These are phyloP conservation scores for Pseudogymnoascus sp. DNA, from an alignment of 2,329 filamentous ascomycete species.

Conservation along the genomic window DNA sequence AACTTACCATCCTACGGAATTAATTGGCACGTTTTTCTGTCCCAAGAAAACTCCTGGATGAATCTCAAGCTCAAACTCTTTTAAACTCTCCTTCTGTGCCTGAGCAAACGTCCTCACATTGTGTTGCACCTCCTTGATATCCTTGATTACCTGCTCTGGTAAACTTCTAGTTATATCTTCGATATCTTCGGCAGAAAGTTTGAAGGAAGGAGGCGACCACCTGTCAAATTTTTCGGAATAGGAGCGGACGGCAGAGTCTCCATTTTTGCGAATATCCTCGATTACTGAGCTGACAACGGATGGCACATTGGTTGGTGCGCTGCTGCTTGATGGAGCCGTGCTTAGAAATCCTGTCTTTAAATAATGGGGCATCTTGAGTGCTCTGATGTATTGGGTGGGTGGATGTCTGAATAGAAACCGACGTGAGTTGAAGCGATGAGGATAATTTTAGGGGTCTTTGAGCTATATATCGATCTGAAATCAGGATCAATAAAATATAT, in stretches of 20 bases:
- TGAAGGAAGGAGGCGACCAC: slow-evolving; percentile 45
- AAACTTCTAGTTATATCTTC: slow-evolving; percentile 39
- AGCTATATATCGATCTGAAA: not conserved
- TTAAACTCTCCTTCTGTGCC: slow-evolving; percentile 40
- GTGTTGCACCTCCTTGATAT: slow-evolving; percentile 46
- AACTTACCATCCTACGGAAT: slow-evolving; percentile 39
- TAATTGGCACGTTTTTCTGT: slow-evolving; percentile 45
- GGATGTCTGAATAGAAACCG: not conserved
- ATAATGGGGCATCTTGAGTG: not conserved
- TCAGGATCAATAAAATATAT: not conserved
- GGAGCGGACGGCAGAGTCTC: slow-evolving; percentile 42
- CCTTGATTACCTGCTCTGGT: slow-evolving; percentile 43
- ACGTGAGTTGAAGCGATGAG: not conserved
- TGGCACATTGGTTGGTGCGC: slow-evolving; percentile 25
- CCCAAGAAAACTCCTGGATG: slow-evolving; percentile 45
- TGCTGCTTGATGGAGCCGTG: not conserved
- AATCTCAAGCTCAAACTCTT: slow-evolving; percentile 47
- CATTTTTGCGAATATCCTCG: slow-evolving; percentile 39
- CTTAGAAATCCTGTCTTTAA: not conserved
- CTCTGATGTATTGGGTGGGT: not conserved
- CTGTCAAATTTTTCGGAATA: slow-evolving; percentile 50
- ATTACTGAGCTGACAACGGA: slow-evolving; percentile 44
- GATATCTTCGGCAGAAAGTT: slow-evolving; percentile 41
- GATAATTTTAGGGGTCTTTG: not conserved
- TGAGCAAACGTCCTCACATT: slow-evolving; percentile 46